A percentile compares a stretch with the other conserved stretches of the same genome.
Conservation (phyloP, 2,329 filamentous ascomycete species). For the Sarocladium strictum region DNA sequence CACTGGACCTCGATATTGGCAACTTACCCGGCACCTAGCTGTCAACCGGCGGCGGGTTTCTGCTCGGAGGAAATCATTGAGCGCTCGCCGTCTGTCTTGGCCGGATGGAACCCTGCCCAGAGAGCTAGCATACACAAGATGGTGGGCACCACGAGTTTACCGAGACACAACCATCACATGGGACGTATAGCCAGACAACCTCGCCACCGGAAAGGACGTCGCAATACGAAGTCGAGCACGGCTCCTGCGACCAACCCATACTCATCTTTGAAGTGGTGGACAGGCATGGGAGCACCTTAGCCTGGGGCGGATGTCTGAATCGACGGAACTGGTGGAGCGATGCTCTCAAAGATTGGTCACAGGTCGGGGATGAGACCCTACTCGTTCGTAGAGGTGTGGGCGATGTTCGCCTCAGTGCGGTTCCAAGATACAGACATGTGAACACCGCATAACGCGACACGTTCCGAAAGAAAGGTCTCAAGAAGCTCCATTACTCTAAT, state of each 20-base stretch:
- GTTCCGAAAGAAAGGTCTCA: too few relatives aligned
- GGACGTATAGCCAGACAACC: not conserved
- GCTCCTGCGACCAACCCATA: not conserved
- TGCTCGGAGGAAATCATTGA: not conserved
- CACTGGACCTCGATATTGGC: too few relatives aligned
- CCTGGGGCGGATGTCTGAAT: too few relatives aligned
- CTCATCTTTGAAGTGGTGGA: too few relatives aligned
- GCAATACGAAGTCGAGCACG: not conserved
- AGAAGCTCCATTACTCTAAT: not conserved
- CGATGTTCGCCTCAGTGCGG: too few relatives aligned
- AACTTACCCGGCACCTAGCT: not conserved
- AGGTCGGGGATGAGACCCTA: too few relatives aligned
- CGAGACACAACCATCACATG: slow-evolving; percentile 1
- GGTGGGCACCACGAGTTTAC: slow-evolving; percentile 1
- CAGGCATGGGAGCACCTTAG: too few relatives aligned
- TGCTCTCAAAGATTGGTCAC: too few relatives aligned
- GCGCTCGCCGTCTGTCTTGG: not conserved
- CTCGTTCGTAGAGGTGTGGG: too few relatives aligned
- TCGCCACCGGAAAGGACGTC: slow-evolving; percentile 1
- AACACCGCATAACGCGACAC: too few relatives aligned
- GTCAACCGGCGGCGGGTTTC: not conserved
- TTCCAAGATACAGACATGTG: not conserved
- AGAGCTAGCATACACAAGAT: not conserved
- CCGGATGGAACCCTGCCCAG: not conserved
- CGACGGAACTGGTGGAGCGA: too few relatives aligned